Conservation (phyloP, 768 basidiomycete species). For the Trametes meyenii region DNA sequence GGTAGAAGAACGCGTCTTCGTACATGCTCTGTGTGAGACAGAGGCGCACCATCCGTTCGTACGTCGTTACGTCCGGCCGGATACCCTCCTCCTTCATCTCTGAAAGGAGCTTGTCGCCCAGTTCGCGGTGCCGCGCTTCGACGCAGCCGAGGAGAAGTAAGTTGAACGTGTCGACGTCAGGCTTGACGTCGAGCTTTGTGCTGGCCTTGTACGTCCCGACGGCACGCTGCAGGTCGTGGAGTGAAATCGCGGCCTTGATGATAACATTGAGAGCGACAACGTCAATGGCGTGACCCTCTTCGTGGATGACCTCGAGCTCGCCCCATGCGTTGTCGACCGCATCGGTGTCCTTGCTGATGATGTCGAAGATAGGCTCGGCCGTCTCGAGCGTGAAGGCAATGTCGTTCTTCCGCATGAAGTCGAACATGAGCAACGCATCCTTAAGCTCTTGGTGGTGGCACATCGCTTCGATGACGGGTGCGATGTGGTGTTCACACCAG, state of each 20-base stretch:
- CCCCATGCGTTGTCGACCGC: conserved; percentile 66
- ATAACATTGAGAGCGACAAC: conserved; percentile 65
- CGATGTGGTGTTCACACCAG: conserved; percentile 73
- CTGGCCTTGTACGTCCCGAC: conserved; percentile 75
- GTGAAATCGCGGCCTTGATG: conserved; percentile 59
- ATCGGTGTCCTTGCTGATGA: conserved; percentile 51
- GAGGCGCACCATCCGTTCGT: conserved; percentile 66
- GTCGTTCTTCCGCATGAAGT: conserved; percentile 58
- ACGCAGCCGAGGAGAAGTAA: conserved; percentile 68
- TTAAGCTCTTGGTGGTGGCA: conserved; percentile 56
- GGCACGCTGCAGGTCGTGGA: conserved; percentile 74
- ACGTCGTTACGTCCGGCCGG: conserved; percentile 61
- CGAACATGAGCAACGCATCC: conserved; percentile 63
- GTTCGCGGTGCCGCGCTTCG: conserved; percentile 55
- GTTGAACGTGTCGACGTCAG: conserved; percentile 71
- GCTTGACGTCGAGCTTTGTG: conserved; percentile 53
- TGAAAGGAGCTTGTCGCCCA: conserved; percentile 66
- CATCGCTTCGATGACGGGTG: conserved; percentile 76
- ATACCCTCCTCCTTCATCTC: conserved; percentile 66
- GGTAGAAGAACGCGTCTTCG: conserved; percentile 86
- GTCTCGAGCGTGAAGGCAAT: conserved; percentile 56
- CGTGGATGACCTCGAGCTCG: conserved; percentile 60
- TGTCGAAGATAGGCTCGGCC: conserved; percentile 52
- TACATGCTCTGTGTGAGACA: conserved; percentile 73
- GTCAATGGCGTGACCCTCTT: conserved; percentile 55